Evolutionary conservation across 495 filamentous ascomycete genomes (phyloP).

Genomic region (Collariella sp.): DNA sequence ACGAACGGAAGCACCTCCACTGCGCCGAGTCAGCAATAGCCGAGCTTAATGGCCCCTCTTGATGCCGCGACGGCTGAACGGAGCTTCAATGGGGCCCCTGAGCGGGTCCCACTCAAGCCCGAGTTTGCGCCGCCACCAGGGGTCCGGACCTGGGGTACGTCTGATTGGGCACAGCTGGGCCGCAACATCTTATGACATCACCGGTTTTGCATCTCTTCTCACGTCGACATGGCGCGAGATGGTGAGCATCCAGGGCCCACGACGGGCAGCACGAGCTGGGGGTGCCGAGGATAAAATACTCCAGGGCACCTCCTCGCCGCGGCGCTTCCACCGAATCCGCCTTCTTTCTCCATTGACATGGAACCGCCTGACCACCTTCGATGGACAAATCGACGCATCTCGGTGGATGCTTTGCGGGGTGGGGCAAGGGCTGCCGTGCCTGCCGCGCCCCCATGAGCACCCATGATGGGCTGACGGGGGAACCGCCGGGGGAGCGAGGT

Average conservation of each 20-base stretch:
- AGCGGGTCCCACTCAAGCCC: not conserved
- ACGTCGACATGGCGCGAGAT: not conserved
- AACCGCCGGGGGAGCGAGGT: not conserved
- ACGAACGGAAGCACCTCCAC: not conserved
- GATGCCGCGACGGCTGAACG: slow-evolving; percentile 4
- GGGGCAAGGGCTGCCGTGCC: not conserved
- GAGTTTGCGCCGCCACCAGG: not conserved
- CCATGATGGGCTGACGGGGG: too few relatives aligned
- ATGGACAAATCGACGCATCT: too few relatives aligned
- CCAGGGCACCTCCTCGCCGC: too few relatives aligned
- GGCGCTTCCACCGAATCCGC: too few relatives aligned
- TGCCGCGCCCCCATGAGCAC: not conserved
- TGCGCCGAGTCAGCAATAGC: slow-evolving; percentile 11
- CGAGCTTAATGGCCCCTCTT: slow-evolving; percentile 6
- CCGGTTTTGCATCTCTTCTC: not conserved
- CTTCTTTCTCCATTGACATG: too few relatives aligned
- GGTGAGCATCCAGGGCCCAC: too few relatives aligned
- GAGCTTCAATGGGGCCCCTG: not conserved
- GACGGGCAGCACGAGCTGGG: not conserved
- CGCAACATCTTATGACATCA: slow-evolving; percentile 13
- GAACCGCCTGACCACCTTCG: too few relatives aligned
- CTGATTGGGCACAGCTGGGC: slow-evolving; percentile 6
- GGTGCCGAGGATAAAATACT: too few relatives aligned
- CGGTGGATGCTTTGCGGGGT: too few relatives aligned
- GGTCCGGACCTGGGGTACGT: not conserved